These are phyloP conservation scores for Lentinus polychrous DNA, from an alignment of 1,284 basidiomycete species.

Conservation along the genomic window DNA sequence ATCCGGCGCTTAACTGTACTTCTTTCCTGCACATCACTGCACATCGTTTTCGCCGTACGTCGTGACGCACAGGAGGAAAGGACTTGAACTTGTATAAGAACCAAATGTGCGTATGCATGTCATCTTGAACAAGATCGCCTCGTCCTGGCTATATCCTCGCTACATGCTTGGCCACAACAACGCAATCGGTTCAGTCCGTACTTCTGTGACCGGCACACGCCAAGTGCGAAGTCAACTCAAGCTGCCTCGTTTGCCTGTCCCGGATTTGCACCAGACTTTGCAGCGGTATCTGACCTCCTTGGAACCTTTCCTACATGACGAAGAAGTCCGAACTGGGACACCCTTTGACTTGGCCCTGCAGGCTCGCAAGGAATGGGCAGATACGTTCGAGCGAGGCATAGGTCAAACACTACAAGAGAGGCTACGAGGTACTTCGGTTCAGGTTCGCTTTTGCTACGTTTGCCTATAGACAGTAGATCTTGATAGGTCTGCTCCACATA, in stretches of 20 bases:
- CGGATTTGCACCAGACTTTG: constrained; percentile 71
- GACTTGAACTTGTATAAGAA: too few relatives aligned
- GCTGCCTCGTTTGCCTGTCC: constrained; percentile 78
- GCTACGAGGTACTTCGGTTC: constrained; percentile 55
- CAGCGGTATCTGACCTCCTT: constrained; percentile 78
- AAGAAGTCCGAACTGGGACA: constrained; percentile 53
- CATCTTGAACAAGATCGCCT: too few relatives aligned
- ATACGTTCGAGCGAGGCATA: constrained; percentile 71
- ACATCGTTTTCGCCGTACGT: too few relatives aligned
- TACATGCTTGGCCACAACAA: too few relatives aligned
- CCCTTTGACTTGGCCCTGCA: constrained; percentile 52
- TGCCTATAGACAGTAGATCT: constrained; percentile 49
- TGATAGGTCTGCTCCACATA: constrained; percentile 80
- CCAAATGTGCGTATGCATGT: too few relatives aligned
- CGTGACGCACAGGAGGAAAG: too few relatives aligned
- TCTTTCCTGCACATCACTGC: too few relatives aligned
- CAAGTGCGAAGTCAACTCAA: background rate
- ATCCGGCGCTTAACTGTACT: too few relatives aligned
- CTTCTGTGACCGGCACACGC: too few relatives aligned
- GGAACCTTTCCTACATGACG: constrained; percentile 74
- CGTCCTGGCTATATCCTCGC: too few relatives aligned
- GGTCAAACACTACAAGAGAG: constrained; percentile 75
- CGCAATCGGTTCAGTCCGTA: too few relatives aligned
- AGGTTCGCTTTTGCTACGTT: background rate
- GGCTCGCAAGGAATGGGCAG: constrained; percentile 57